Percentiles rank a stretch among this genome's conserved stretches.
Evolutionary conservation across 441 rosid genomes (phyloP).

Genomic region (Arabidopsis hybrid): DNA sequence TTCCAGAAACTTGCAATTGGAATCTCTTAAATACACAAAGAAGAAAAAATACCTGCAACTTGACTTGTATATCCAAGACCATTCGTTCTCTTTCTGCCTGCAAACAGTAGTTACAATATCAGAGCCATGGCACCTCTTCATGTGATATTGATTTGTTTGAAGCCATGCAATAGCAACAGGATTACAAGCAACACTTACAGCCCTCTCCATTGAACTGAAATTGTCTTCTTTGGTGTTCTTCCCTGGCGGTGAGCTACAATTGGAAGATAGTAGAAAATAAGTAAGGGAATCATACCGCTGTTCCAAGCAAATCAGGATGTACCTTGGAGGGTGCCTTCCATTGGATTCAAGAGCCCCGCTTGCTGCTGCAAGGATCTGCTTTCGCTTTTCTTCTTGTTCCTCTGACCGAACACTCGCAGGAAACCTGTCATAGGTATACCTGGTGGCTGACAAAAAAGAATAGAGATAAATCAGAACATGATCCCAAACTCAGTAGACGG

Average conservation of each 20-base stretch:
- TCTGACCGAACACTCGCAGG: slow-evolving; percentile 89
- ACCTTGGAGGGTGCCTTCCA: slow-evolving; percentile 84
- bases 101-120: slow-evolving; percentile 36
- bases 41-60: slow-evolving; percentile 79
- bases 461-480: slow-evolving; percentile 37
- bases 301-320: slow-evolving; percentile 41
- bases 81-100: slow-evolving; percentile 98
- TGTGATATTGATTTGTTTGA: slow-evolving; percentile 28
- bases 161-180: slow-evolving; percentile 36
- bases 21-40: slow-evolving; percentile 10
- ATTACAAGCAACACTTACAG: slow-evolving; percentile 70
- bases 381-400: slow-evolving; percentile 96
- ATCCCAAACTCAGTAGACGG: slow-evolving; percentile 28
- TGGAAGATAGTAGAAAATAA: slow-evolving; percentile 34
- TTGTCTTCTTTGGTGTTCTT: slow-evolving; percentile 64
- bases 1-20: slow-evolving; percentile 26
- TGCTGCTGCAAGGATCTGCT: slow-evolving; percentile 92
- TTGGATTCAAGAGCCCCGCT: slow-evolving; percentile 88
- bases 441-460: slow-evolving; percentile 79
- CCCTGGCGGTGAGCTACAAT: slow-evolving; percentile 78
- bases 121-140: slow-evolving; percentile 14
- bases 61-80: slow-evolving; percentile 99
- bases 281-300: slow-evolving; percentile 33
- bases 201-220: slow-evolving; percentile 94
- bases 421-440: slow-evolving; percentile 94